These are phyloP conservation scores for Pontederia paniculata DNA, from an alignment of 176 grass and related monocot genomes.

Conservation along the genomic window DNA sequence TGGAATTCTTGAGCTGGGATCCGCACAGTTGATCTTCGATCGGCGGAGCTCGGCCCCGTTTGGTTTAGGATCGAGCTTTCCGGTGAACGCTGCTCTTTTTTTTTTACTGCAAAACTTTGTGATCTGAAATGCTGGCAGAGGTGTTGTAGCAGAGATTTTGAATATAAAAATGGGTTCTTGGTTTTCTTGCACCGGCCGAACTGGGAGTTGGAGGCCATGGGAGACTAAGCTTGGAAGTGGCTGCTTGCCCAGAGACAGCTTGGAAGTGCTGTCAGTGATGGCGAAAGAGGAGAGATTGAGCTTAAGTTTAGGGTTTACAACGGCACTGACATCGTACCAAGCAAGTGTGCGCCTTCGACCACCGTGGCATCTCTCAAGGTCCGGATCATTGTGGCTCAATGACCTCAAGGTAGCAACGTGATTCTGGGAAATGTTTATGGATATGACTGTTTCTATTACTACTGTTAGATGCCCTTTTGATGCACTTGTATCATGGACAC, in stretches of 20 bases:
- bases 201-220: too few species aligned
- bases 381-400: conserved; percentile 62
- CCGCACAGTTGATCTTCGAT: not conserved
- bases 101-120: not conserved
- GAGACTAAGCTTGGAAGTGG: not conserved
- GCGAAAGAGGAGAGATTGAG: conserved; percentile 62
- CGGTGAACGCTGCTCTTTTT: not conserved
- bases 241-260: not conserved
- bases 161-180: not conserved
- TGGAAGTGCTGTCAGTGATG: conserved; percentile 5
- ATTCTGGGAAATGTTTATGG: too few species aligned
- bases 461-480: too few species aligned
- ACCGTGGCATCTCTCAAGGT: conserved; percentile 83
- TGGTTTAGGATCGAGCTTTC: not conserved
- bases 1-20: not conserved
- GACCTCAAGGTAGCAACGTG: conserved; percentile 70
- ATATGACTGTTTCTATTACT: too few species aligned
- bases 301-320: conserved; percentile 86
- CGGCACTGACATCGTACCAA: conserved; percentile 86
- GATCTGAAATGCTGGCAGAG: not conserved
- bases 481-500: too few species aligned
- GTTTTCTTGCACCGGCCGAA: not conserved
- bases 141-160: not conserved
- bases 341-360: conserved; percentile 62
- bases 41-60: not conserved